Percentiles rank a stretch among this genome's conserved stretches.
phyloP scores from a whole-genome alignment of 352 stramenopile species.

The Sclerospora graminicola region DNA sequence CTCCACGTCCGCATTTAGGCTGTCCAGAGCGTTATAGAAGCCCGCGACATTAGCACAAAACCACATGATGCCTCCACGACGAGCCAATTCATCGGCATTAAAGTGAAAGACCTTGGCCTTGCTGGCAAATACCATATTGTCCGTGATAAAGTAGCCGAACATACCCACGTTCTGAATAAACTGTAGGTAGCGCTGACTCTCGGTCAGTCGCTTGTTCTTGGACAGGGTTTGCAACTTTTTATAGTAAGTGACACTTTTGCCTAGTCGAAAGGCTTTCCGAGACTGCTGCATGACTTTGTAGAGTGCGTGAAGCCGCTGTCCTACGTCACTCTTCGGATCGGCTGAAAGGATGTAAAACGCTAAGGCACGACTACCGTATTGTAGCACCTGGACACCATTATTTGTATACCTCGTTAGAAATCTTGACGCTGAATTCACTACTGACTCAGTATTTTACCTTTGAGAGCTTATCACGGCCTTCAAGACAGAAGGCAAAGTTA shows the following conservation, averaged over 20 bases:
- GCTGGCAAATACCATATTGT: constrained; percentile 80
- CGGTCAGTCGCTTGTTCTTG: constrained; percentile 42
- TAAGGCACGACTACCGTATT: constrained; percentile 75
- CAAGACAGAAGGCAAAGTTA: constrained; percentile 65
- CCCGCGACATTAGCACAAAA: constrained; percentile 77
- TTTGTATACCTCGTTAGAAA: constrained; percentile 10
- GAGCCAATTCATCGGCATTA: constrained; percentile 47
- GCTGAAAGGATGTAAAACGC: constrained; percentile 70
- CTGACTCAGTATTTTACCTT: constrained; percentile 60
- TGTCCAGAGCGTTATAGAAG: constrained; percentile 63
- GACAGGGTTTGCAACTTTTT: constrained; percentile 56
- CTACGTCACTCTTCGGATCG: constrained; percentile 75
- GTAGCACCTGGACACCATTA: constrained; percentile 31
- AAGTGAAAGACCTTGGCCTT: constrained; percentile 65
- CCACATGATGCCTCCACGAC: constrained; percentile 70
- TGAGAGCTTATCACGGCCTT: constrained; percentile 82
- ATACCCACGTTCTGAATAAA: constrained; percentile 76
- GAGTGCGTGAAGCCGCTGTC: constrained; percentile 57
- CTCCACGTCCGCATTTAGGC: constrained; percentile 63
- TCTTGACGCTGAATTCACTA: not conserved
- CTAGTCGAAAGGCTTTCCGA: constrained; percentile 78
- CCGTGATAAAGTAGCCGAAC: constrained; percentile 80
- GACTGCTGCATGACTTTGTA: constrained; percentile 78
- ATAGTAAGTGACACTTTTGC: constrained; percentile 75
- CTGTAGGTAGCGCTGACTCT: constrained; percentile 49